These are phyloP conservation scores for Cladophialophora yegresii DNA, from an alignment of 2,329 filamentous ascomycete species.

Conservation along the genomic window DNA sequence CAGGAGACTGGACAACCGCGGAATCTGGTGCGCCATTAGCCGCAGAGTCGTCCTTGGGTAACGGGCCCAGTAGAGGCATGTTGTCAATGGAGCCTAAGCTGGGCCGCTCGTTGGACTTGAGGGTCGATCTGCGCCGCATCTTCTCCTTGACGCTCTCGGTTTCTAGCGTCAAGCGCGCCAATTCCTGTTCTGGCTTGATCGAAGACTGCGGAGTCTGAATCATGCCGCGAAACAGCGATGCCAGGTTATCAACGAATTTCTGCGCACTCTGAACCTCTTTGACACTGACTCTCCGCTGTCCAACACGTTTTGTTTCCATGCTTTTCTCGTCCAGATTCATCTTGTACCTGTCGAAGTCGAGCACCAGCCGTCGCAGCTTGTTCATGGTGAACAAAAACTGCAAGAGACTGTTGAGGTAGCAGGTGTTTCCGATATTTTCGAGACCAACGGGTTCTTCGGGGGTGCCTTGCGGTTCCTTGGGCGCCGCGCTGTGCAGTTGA, in stretches of 20 bases:
- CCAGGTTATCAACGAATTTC: constrained; percentile 76
- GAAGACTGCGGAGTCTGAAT: constrained; percentile 63
- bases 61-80: constrained; percentile 27
- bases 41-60: constrained; percentile 24
- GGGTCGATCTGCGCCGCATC: constrained; percentile 52
- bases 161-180: constrained; percentile 78
- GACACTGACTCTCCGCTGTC: constrained; percentile 66
- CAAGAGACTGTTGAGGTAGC: constrained; percentile 93
- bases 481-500: constrained; percentile 29
- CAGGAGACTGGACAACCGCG: constrained; percentile 23
- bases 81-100: constrained; percentile 32
- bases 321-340: constrained; percentile 66
- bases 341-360: constrained; percentile 71
- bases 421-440: constrained; percentile 94
- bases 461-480: constrained; percentile 37
- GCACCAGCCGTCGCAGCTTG: constrained; percentile 75
- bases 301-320: constrained; percentile 69
- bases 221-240: constrained; percentile 69
- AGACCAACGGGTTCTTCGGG: constrained; percentile 76
- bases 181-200: constrained; percentile 71
- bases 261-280: constrained; percentile 64
- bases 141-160: constrained; percentile 58
- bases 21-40: constrained; percentile 10
- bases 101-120: constrained; percentile 34
- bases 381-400: constrained; percentile 93